A percentile compares a stretch with the other conserved stretches of the same genome.
Evolutionary conservation across 192 early-diverging fungal species (phyloP).

Genomic region (Mortierella alpina): DNA sequence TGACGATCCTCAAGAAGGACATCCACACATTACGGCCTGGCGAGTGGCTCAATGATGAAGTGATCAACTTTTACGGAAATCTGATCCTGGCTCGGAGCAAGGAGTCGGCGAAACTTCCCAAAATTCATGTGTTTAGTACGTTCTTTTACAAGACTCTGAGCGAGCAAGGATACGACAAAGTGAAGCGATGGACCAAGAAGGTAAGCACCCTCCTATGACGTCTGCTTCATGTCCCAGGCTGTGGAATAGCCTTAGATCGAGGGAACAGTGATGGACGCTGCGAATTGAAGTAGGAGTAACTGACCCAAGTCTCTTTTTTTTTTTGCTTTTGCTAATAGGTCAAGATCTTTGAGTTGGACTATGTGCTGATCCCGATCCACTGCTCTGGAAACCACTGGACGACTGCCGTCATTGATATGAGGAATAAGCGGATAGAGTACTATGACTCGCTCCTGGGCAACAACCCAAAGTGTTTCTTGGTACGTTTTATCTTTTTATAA

Average conservation of each 20-base stretch:
- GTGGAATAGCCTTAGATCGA: not conserved
- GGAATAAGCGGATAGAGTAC: conserved; percentile 73
- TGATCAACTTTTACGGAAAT: conserved; percentile 93
- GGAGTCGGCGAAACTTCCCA: conserved; percentile 58
- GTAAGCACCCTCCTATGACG: conserved; percentile 28
- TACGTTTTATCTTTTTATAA: conserved; percentile 7
- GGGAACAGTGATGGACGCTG: not conserved
- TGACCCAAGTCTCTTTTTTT: not conserved
- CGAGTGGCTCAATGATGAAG: conserved; percentile 96
- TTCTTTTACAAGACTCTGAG: conserved; percentile 86
- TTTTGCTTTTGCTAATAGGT: conserved; percentile 38
- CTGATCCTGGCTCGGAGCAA: conserved; percentile 76
- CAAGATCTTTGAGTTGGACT: conserved; percentile 82
- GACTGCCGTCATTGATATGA: conserved; percentile 58
- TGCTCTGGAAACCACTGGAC: conserved; percentile 64
- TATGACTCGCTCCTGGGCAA: conserved; percentile 86
- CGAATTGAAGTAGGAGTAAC: not conserved
- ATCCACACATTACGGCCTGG: conserved; percentile 77
- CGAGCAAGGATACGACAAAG: conserved; percentile 75
- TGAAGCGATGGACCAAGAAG: conserved; percentile 86
- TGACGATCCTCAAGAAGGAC: conserved; percentile 70
- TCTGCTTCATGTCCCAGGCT: not conserved
- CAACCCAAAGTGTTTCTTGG: conserved; percentile 64
- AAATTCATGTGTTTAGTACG: conserved; percentile 90
- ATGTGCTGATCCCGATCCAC: conserved; percentile 88